A percentile compares a stretch with the other conserved stretches of the same genome.
Conservation (phyloP, 1,139 yeast genomes). For the Candida neerlandica region DNA sequence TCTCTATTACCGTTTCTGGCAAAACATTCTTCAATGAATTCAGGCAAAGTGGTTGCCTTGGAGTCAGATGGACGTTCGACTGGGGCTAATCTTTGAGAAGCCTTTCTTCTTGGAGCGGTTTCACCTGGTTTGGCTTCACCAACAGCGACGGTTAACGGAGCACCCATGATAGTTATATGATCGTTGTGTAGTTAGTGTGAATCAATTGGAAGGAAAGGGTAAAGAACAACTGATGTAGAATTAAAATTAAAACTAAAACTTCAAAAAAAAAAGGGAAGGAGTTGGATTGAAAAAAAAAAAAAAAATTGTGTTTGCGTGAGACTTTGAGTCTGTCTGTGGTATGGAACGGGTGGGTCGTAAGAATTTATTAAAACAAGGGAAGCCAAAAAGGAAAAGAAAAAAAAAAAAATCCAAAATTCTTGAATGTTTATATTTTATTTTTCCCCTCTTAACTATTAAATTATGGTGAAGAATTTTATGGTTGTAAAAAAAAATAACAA, state of each 20-base stretch:
- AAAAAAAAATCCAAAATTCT: too few relatives aligned
- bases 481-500: neutral
- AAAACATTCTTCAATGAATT: slow-evolving; percentile 66
- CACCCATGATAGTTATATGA: slow-evolving; percentile 15
- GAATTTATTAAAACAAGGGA: neutral
- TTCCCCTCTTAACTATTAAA: neutral
- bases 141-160: slow-evolving; percentile 60
- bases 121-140: slow-evolving; percentile 85
- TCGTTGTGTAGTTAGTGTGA: neutral
- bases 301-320: neutral
- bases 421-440: neutral
- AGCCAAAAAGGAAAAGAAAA: neutral
- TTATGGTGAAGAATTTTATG: neutral
- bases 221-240: neutral
- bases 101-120: slow-evolving; percentile 87
- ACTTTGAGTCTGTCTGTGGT: too few relatives aligned
- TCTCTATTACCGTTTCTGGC: slow-evolving; percentile 52
- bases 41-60: slow-evolving; percentile 69
- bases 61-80: slow-evolving; percentile 60
- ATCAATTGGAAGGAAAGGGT: neutral
- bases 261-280: neutral
- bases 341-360: neutral
- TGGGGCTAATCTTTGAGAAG: slow-evolving; percentile 57
- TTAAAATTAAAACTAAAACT: too few relatives aligned
- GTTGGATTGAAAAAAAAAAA: neutral